Base-by-base conservation (phyloP, 768 basidiomycete genomes). In the Cystofilobasidium capitatum region DNA sequence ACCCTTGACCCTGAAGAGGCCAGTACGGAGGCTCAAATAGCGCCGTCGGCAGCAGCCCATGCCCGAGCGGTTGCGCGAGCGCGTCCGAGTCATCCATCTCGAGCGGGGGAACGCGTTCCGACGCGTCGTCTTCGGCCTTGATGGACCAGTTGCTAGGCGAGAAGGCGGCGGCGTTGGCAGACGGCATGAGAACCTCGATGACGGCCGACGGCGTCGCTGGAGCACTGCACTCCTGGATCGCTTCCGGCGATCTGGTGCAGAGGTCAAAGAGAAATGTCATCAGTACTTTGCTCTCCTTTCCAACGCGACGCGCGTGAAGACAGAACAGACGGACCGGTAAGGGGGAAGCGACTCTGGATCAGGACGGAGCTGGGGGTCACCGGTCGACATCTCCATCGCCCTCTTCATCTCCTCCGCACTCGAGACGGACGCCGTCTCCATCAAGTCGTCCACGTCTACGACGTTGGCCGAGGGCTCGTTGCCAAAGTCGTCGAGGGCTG, bases 41-140 rank as follows among this genome's bases (percentile, higher is more conserved):
- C 26, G 44, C 51, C 16, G 59, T 13, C 1, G 66, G 66, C 3
- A 68, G 66, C 3, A 62, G 22, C 8, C 66, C 66, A 3, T 51
- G 61, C 16, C 66, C 66, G n/a, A 68, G 20, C 59, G 9, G 59
- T 13, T 14, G 14, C 20, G 12, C 22, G 9, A 29, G 22, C 29
- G 5, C 14, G 10, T 31, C 29, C 14, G 20, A 31, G 12, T 55
- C 51, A 20, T 55, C 51, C 51, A 55, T 55, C 29, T 14, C 2
- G 29, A 3, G 9, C 13, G 26, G 16, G 10, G 24, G 24, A 7
- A 10, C 49, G 7, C n/a, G n/a, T n/a, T n/a, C n/a, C n/a, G n/a
- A n/a, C n/a, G 9, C 31, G 51, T 55, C 51, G 31, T 55, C n/a
- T 13, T 29, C 51, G 31, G 51, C 51, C 29, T 55, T 55, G 31